These are phyloP conservation scores for Trypanosoma melophagium DNA, from an alignment of 208 protist species.

Conservation along the genomic window DNA sequence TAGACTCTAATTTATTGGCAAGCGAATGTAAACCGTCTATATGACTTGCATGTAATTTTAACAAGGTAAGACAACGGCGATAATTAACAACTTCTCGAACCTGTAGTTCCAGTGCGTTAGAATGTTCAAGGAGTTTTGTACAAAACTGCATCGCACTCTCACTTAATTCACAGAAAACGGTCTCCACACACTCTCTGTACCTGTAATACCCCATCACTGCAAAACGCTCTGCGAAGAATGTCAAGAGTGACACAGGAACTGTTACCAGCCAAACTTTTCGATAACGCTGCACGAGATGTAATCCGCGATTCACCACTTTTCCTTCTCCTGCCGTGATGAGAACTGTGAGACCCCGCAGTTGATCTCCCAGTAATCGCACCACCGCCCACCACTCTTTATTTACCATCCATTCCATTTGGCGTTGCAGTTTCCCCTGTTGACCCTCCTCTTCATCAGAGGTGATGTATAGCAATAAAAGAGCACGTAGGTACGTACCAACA, in stretches of 20 bases:
- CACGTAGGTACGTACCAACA: conserved; percentile 59
- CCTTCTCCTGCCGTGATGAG: conserved; percentile 20
- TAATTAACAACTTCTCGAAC: conserved; percentile 64
- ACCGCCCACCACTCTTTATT: conserved; percentile 52
- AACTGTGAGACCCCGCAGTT: conserved; percentile 25
- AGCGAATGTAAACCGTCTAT: conserved; percentile 24
- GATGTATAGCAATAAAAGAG: conserved; percentile 66
- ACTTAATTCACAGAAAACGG: conserved; percentile 32
- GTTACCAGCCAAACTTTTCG: conserved; percentile 53
- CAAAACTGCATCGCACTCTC: conserved; percentile 33
- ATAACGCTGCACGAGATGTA: conserved; percentile 41
- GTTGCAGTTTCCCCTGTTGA: conserved; percentile 35
- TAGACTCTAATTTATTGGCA: conserved; percentile 20
- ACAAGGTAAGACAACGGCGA: conserved; percentile 43
- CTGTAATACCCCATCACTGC: conserved; percentile 42
- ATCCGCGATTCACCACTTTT: conserved; percentile 40
- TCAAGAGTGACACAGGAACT: conserved; percentile 40
- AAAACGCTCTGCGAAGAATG: conserved; percentile 69
- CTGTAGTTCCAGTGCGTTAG: conserved; percentile 36
- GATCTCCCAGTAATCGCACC: conserved; percentile 33
- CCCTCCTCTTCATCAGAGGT: conserved; percentile 46
- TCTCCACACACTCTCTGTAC: conserved; percentile 29
- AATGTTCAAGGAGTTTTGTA: conserved; percentile 35
- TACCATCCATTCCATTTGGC: conserved; percentile 54
- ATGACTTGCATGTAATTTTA: conserved; percentile 32